Base-by-base conservation (phyloP, 1,139 yeast genomes). In the Candida tropicalis region DNA sequence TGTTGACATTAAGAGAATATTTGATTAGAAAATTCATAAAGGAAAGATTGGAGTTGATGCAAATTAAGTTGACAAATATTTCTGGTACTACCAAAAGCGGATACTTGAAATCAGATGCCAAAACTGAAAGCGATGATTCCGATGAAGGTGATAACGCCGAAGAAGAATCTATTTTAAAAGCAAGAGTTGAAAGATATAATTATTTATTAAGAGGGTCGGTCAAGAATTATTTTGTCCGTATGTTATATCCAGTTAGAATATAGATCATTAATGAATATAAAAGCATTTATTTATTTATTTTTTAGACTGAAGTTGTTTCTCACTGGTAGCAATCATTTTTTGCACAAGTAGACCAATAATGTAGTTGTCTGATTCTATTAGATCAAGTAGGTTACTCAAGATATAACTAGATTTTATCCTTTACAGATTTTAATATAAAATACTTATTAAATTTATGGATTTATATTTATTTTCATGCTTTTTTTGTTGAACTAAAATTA, bases 1-100 rank as follows among this genome's bases (percentile, higher is more conserved):
- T 69, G 50, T 38, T 70, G 1, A 52, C 65, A 5, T 55, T 68
- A 23, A 53, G 78, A 49, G 70, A 64, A 41, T 62, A 59, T 57
- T 46, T 63, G 16, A 65, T 68, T 8, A 42, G 57, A 18, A 57
- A 58, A 37, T 49, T 46, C 4, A 44, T 41, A 5, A 46, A 44
- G 17, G 35, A 22, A 3, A 44, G 61, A 39, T 43, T 56, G 12
- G 45, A 36, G 3, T 5, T 27, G 4, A 47, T 58, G 10, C 44
- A 46, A 31, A 18, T n/a, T n/a, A 25, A 29, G 15, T 43, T 47
- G 24, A 34, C 35, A 2, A 41, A 39, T 15, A 29, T 47, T 4
- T 28, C 38, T 8, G 47, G 45, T 1, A 26, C 41, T 2, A 40
- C 50, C 0, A 42, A 45, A 36, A 29, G 38, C 38, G 45, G 52